Evolutionary conservation across 495 filamentous ascomycete genomes (phyloP).

Genomic region (Neurospora pannonica): DNA sequence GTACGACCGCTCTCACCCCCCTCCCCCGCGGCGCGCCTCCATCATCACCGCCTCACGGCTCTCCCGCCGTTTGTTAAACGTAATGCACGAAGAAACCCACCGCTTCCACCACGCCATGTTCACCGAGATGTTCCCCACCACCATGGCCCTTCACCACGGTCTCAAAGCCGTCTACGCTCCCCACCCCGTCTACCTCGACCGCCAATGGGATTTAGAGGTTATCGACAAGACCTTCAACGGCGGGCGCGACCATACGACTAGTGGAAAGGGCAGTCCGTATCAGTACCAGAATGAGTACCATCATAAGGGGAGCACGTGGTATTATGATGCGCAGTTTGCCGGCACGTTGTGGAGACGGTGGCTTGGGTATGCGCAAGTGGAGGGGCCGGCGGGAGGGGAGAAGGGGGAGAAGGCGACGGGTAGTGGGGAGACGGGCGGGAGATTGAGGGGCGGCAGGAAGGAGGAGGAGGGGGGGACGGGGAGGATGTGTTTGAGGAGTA

Average conservation of each 20-base stretch:
- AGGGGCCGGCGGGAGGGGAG: slow-evolving; percentile 14
- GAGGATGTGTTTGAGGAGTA: slow-evolving; percentile 79
- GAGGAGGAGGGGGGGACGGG: slow-evolving; percentile 57
- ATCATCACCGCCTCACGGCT: slow-evolving; percentile 80
- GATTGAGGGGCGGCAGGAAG: slow-evolving; percentile 55
- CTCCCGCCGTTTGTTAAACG: slow-evolving; percentile 65
- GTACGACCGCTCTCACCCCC: slow-evolving; percentile 54
- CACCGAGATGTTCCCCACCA: slow-evolving; percentile 87
- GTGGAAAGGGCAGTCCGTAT: slow-evolving; percentile 59
- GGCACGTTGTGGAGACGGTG: slow-evolving; percentile 78
- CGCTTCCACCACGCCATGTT: slow-evolving; percentile 79
- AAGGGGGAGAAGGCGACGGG: slow-evolving; percentile 58
- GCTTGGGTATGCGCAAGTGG: slow-evolving; percentile 67
- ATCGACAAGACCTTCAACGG: slow-evolving; percentile 79
- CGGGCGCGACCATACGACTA: slow-evolving; percentile 63
- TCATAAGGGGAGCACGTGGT: slow-evolving; percentile 84
- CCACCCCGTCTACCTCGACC: slow-evolving; percentile 83
- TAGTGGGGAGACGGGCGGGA: slow-evolving; percentile 40
- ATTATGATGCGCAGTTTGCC: slow-evolving; percentile 83
- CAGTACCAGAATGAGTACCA: slow-evolving; percentile 82
- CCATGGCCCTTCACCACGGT: slow-evolving; percentile 79
- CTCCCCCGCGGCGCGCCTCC: slow-evolving; percentile 69
- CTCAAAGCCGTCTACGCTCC: slow-evolving; percentile 92
- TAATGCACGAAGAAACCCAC: slow-evolving; percentile 84
- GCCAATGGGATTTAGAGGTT: slow-evolving; percentile 62